phyloP scores from a whole-genome alignment of 2,329 filamentous ascomycete species.

The Fusarium nygamai region DNA sequence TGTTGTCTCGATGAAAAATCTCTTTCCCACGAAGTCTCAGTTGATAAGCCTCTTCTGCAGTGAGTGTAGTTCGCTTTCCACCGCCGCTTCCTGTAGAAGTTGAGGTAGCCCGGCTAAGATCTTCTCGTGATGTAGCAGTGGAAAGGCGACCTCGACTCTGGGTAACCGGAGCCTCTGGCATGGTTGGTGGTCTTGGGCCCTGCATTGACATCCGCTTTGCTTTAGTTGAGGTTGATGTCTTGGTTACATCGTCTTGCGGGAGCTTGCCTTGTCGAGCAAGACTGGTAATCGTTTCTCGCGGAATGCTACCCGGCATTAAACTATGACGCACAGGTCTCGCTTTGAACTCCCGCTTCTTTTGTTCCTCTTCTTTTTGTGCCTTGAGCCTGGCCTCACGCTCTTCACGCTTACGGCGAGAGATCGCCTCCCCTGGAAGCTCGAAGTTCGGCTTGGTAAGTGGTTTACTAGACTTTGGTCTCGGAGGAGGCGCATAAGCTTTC shows the following conservation, averaged over 20 bases:
- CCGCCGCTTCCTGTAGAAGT: conserved; percentile 56
- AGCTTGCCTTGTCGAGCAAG: conserved; percentile 61
- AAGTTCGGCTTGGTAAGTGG: conserved; percentile 65
- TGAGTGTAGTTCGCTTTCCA: conserved; percentile 60
- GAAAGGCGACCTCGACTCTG: conserved; percentile 44
- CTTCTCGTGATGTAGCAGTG: conserved; percentile 34
- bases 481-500: conserved; percentile 51
- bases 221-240: conserved; percentile 20
- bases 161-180: conserved; percentile 14
- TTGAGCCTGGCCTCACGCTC: conserved; percentile 64
- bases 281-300: conserved; percentile 68
- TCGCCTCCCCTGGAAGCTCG: conserved; percentile 71
- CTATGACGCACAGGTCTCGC: conserved; percentile 64
- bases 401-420: conserved; percentile 65
- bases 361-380: conserved; percentile 68
- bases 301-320: conserved; percentile 52
- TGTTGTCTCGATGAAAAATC: conserved; percentile 63
- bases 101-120: conserved; percentile 54
- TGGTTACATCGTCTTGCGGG: conserved; percentile 41
- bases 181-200: conserved; percentile 1
- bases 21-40: conserved; percentile 64
- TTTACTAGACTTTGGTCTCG: conserved; percentile 61
- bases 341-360: conserved; percentile 70
- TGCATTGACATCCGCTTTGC: conserved; percentile 42
- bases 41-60: conserved; percentile 60